Evolutionary conservation across 1,139 yeast genomes (phyloP), one percentile per base, ranked within the genome.

Genomic region (Diutina scorzettiae): DNA sequence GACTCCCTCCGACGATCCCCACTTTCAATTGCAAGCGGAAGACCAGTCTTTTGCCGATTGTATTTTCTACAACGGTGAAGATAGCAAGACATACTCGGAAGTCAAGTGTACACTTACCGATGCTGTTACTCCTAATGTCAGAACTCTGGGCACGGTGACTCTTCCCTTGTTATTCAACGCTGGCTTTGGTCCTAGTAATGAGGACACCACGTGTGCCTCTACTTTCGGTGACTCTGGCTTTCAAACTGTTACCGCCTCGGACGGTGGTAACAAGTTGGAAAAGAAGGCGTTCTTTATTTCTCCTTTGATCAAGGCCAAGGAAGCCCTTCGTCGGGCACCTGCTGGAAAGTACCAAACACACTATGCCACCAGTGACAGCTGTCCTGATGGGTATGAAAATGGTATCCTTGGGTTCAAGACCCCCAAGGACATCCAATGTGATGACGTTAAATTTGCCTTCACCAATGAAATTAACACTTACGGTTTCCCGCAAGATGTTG

Each of bases 91-190:
- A 11, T 57, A 47, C 42, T 31, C 34, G 4, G 34, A 31, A 31
- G 21, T 18, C 34, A 31, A 31, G 34, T 31, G 34, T 31, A 31
- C 34, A 3, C 21, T 31, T 18, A 31, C 34, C 34, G 12, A 31
- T 5, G 7, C 7, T 12, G 19, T 31, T 3, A 18, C 12, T 18
- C 21, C 52, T 0, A 33, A 40, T 14, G 59, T 53, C 12, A 31
- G 21, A 6, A 21, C 34, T 17, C 32, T 27, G 11, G 68, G 68
- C 24, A 41, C 54, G 3, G 47, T 58, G 6, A 42, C 44, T 5
- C 51, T 63, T 30, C 64, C 66, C 3, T 32, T 62, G 19, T 44
- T 56, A 1, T 63, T 60, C 46, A 57, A 57, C 43, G 45, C 48
- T 27, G 69, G 68, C 36, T 47, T 47, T 5, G 49, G 57, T 12